Conservation (phyloP, 306 rosid species). For the Cicer judaicum region DNA sequence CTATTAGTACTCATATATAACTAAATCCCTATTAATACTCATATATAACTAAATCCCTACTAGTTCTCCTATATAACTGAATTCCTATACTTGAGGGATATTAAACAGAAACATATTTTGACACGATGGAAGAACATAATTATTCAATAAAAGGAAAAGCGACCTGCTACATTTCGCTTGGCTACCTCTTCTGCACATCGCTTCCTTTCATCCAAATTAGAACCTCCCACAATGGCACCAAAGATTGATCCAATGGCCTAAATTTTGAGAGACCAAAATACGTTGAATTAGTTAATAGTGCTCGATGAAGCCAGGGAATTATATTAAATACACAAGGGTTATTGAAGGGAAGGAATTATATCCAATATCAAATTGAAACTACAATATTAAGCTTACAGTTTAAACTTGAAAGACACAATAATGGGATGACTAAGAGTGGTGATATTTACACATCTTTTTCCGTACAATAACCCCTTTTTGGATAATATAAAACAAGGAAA, state of each 20-base stretch:
- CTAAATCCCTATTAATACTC: no score
- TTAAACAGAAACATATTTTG: no score
- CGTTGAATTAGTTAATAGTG: constrained; percentile 27
- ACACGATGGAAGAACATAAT: not conserved
- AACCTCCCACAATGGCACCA: constrained; percentile 95
- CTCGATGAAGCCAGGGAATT: constrained; percentile 8
- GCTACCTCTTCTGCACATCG: constrained; percentile 87
- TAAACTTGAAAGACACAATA: constrained; percentile 31
- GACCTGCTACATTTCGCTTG: constrained; percentile 83
- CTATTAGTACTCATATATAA: no score
- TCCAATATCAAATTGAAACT: constrained; percentile 5
- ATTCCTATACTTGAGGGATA: no score
- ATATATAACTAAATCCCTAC: no score
- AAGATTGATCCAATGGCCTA: constrained; percentile 75
- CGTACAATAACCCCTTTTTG: not conserved
- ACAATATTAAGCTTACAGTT: not conserved
- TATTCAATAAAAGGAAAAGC: constrained; percentile 5
- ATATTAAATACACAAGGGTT: not conserved
- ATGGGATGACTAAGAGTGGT: not conserved
- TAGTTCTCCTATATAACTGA: no score
- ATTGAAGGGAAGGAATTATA: constrained; percentile 12
- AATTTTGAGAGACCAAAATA: constrained; percentile 41
- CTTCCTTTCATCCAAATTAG: constrained; percentile 70
- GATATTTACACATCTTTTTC: constrained; percentile 5
- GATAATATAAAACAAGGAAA: not conserved